Evolutionary conservation across 2,329 filamentous ascomycete species (phyloP), one percentile per base, ranked within the genome.

Genomic region (Paramyrothecium sp.): DNA sequence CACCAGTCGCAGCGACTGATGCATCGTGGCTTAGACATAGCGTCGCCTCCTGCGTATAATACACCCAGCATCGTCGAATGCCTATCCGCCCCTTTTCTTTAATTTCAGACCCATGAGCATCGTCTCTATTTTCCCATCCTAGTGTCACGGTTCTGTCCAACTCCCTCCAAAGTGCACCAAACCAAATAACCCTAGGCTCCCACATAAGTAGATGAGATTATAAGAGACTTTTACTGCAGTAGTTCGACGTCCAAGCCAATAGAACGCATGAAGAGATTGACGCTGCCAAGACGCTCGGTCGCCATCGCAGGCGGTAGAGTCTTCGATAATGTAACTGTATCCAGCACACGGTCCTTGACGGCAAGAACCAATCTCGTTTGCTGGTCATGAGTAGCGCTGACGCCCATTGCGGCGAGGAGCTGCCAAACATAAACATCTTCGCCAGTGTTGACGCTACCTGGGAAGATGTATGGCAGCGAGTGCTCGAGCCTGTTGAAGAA

Each of bases 351-450:
- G 68, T 99, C 95, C 84, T 98, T 99, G 65, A 99, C 95, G 46
- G 92, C 93, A 67, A 97, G 85, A 11, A 99, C 95, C 56, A 99
- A 82, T 57, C 93, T 86, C 72, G 97, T 94, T 74, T 99, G 95
- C 75, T 99, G 95, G 64, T 97, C 92, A 16, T 93, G 92, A 69
- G 87, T 93, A 34, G 95, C 94, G 54, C 91, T 93, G 62, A 97
- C 95, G 61, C 95, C 95, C 75, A 97, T 92, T 13, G 94, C 92
- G 10, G 95, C 95, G 62, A 99, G 82, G 72, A 98, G 96, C 75
- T 98, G 94, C 95, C 95, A 99, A 44, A 98, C 92, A 69, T 98
- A 96, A 69, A 97, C 89, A 68, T 99, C 95, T 64, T 97, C 92
- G 53, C 91, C 90, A 8, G 91, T 88, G 62, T 91, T 92, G 68